Conservation (phyloP, 129 eudicot genomes). For the Artemisia annua region DNA sequence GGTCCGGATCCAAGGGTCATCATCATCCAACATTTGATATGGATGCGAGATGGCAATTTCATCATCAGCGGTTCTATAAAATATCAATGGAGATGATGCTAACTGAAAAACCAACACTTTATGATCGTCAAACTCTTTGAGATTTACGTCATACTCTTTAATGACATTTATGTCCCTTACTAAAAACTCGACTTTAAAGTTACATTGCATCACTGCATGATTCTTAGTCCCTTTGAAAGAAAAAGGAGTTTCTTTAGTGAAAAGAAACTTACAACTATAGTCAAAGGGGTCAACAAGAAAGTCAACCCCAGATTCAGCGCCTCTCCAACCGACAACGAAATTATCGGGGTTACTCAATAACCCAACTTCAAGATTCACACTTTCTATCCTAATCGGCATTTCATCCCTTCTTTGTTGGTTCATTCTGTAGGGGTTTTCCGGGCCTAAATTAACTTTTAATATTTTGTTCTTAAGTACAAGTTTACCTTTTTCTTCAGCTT, state of each 20-base stretch:
- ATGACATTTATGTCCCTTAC: constrained; percentile 44
- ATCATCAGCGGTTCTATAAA: constrained; percentile 74
- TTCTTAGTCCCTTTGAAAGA: constrained; percentile 40
- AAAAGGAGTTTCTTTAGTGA: constrained; percentile 56
- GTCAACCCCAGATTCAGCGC: constrained; percentile 47
- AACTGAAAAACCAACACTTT: constrained; percentile 50
- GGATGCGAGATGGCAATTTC: constrained; percentile 53
- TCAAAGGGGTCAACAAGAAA: constrained; percentile 65
- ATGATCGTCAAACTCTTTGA: neutral
- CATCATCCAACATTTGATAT: constrained; percentile 68
- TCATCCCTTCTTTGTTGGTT: constrained; percentile 48
- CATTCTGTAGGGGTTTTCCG: constrained; percentile 52
- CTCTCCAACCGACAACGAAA: constrained; percentile 60
- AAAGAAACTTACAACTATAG: constrained; percentile 46
- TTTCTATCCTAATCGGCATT: constrained; percentile 41
- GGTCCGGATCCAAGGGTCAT: constrained; percentile 82
- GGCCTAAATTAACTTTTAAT: constrained; percentile 55
- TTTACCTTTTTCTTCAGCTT: constrained; percentile 36
- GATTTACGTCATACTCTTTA: neutral
- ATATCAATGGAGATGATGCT: constrained; percentile 52
- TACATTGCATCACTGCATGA: constrained; percentile 47
- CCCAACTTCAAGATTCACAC: constrained; percentile 51
- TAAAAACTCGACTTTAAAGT: constrained; percentile 58
- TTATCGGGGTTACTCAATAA: constrained; percentile 38
- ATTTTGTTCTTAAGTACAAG: constrained; percentile 37